Base-by-base conservation (phyloP, 1,284 basidiomycete species). In the Pterulicium gracile region DNA sequence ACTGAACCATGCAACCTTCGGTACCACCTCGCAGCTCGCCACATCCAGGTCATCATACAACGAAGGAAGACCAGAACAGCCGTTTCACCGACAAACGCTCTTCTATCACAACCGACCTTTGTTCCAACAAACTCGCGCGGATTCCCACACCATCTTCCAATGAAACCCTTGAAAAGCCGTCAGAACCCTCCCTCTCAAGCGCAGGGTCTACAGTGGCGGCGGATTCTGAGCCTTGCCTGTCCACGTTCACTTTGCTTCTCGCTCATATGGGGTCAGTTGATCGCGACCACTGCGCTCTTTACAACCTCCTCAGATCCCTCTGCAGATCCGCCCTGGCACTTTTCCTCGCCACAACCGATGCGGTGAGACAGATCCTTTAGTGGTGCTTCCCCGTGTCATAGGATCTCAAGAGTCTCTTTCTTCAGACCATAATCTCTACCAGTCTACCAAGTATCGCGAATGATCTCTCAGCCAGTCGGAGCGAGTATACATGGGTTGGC, bases 321-420 rank as follows among this genome's bases (percentile, higher is more conserved):
- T 51, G 44, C 56, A 87, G 84, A 43, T 82, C 83, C 43, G 85
- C 83, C 2, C 59, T 87, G 60, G 71, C 83, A 12, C 59, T 88
- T 49, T 88, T 88, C 59, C 75, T 88, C 10, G 85, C 85, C 4
- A 88, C 87, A 12, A 88, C 85, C 15, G 85, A 88, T 62, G 76
- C 83, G 46, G 86, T 88, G 56, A 53, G 81, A 66, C 39, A 13
- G 42, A 45, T 46, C 22, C 44, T 48, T 47, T 15, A 47, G 50
- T 46, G 43, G 48, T 49, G 47, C 48, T 47, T 44, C 51, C 24
- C 46, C 56, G 51, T 52, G 51, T 52, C 41, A 48, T 27, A 36
- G 17, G 22, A 42, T 24, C 19, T 23, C 34, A 21, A 44, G 42
- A 35, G 36, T 34, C 40, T 52, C 20, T 43, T n/a, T 14, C 43